Percentiles rank a stretch among this genome's conserved stretches.
Evolutionary conservation across 139 green algal species (phyloP).

Genomic region (Chlorella sp.): DNA sequence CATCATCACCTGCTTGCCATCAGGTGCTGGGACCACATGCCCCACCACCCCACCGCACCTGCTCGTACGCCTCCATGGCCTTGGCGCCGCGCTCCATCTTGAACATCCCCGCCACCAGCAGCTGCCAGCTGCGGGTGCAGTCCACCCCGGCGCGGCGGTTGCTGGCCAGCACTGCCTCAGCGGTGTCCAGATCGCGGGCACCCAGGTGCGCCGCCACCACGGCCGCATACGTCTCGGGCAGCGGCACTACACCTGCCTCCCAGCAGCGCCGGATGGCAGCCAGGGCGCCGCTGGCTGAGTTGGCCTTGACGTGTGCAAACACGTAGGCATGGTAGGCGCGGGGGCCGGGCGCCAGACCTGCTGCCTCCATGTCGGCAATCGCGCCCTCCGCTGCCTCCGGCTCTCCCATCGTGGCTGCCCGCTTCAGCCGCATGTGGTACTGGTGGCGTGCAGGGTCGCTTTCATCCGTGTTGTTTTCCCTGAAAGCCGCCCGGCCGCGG

Average conservation of each 20-base stretch:
- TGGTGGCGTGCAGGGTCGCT: slow-evolving; percentile 19
- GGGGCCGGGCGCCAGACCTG: slow-evolving; percentile 41
- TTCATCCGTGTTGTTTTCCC: slow-evolving; percentile 5
- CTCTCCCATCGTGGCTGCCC: slow-evolving; percentile 27
- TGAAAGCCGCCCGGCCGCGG: slow-evolving; percentile 2
- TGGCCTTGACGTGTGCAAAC: slow-evolving; percentile 34
- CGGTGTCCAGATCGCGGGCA: slow-evolving; percentile 1
- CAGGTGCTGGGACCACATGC: too few relatives aligned
- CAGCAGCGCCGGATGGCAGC: slow-evolving; percentile 33
- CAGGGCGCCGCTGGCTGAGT: slow-evolving; percentile 29
- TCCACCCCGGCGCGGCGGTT: slow-evolving; percentile 36
- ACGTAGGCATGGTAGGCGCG: slow-evolving; percentile 54
- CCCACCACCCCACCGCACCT: slow-evolving; percentile 17
- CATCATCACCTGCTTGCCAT: too few relatives aligned
- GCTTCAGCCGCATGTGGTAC: slow-evolving; percentile 23
- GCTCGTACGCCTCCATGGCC: slow-evolving; percentile 3
- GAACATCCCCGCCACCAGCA: slow-evolving; percentile 18
- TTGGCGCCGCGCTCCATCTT: not conserved
- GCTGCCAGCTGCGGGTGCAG: slow-evolving; percentile 22
- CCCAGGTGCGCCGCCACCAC: slow-evolving; percentile 45
- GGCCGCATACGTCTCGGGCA: slow-evolving; percentile 52
- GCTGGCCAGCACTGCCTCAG: slow-evolving; percentile 33
- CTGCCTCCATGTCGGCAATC: slow-evolving; percentile 39
- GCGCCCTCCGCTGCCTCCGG: slow-evolving; percentile 27
- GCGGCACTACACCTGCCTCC: slow-evolving; percentile 34